Conservation (phyloP, 1,139 yeast species). For the Pichia sp. region DNA sequence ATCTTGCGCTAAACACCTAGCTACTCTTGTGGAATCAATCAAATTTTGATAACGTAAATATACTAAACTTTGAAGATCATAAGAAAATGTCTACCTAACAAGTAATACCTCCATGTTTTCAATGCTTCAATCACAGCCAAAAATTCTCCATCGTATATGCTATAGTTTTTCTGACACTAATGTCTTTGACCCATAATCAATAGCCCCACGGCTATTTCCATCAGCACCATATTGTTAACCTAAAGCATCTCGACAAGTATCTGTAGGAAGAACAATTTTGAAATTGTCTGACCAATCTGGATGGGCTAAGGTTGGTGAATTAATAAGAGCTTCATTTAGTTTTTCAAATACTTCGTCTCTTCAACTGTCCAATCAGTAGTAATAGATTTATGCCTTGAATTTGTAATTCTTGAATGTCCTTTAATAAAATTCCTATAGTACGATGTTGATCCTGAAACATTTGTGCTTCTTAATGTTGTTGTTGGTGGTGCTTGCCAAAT, state of each 20-base stretch:
- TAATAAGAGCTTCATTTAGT: slow-evolving; percentile 1
- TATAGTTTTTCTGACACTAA: background rate
- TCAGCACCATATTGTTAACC: background rate
- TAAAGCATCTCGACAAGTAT: background rate
- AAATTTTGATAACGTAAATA: slow-evolving; percentile 2
- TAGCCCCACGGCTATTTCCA: background rate
- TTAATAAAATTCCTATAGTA: slow-evolving; percentile 11
- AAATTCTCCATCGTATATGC: no score
- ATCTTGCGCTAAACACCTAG: slow-evolving; percentile 7
- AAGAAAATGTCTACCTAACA: no score
- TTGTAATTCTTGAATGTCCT: slow-evolving; percentile 2
- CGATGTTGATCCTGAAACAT: slow-evolving; percentile 7
- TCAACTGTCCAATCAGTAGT: background rate
- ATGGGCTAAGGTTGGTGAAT: no score
- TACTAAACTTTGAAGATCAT: no score
- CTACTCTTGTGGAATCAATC: slow-evolving; percentile 1
- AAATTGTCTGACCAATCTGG: background rate
- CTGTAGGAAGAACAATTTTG: background rate
- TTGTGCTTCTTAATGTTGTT: slow-evolving; percentile 1
- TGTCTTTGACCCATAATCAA: background rate
- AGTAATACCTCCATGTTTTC: no score
- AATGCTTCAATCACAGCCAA: no score
- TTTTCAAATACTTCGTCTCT: slow-evolving; percentile 1
- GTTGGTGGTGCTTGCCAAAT: slow-evolving; percentile 10
- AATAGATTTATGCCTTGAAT: slow-evolving; percentile 2